Base-by-base conservation (phyloP, 768 basidiomycete species). In the Asterophora lycoperdoides region DNA sequence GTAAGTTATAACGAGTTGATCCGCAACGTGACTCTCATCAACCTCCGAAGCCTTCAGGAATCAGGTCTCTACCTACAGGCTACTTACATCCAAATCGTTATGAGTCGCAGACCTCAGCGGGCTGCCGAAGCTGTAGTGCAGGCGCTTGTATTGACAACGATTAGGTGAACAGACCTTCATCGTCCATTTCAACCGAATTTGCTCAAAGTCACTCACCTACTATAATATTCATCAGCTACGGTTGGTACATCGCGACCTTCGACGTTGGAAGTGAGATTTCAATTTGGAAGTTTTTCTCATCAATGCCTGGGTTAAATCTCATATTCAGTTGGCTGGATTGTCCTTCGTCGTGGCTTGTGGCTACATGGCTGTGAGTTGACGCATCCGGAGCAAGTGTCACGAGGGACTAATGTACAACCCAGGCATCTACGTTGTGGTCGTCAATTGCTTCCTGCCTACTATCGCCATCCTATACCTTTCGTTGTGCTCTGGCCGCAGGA, bases 221-320 rank as follows among this genome's bases (percentile, higher is more conserved):
- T 14, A 34, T 29, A 2, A 33, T 11, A 18, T 11, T 52, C 42
- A 34, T 26, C 20, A 71, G 70, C 32, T 69, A 61, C 52, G 61
- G 67, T 41, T 69, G 65, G 68, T 69, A 68, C 54, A 47, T 67
- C 11, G 55, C 56, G 38, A 65, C 61, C 3, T 61, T 67, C 49
- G 54, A 68, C 20, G 50, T 71, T 38, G 68, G 67, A 40, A 37
- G 63, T 58, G 13, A 18, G 20, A 4, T 9, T n/a, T n/a, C n/a
- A n/a, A n/a, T n/a, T 19, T 26, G 19, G 15, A 3, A 3, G 28
- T 23, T 13, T 34, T 18, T 42, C 23, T 29, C 9, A 6, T 17
- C 13, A 39, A 13, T 18, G 7, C 19, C 26, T 35, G 35, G 23
- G 43, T 42, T 53, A 29, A 46, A 17, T 28, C n/a, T 29, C 18